These are phyloP conservation scores for Backusella luteola DNA, from an alignment of 192 early-diverging fungal species.

Conservation along the genomic window DNA sequence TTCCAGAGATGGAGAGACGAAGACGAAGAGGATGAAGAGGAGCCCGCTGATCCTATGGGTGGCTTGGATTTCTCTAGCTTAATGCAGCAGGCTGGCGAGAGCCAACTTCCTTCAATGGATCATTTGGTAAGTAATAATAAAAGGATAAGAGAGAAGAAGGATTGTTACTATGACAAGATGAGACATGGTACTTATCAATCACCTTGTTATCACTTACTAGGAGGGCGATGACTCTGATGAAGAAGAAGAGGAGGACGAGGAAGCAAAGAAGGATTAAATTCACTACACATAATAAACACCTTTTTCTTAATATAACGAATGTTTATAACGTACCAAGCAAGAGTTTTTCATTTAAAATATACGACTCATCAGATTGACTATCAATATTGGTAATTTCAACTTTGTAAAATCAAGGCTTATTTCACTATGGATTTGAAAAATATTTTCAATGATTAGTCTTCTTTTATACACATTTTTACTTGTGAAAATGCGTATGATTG, in stretches of 20 bases:
- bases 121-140: conserved; percentile 11
- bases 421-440: too few relatives aligned
- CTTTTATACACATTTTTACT: too few relatives aligned
- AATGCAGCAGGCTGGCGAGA: conserved; percentile 48
- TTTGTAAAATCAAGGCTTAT: neutral
- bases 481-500: too few relatives aligned
- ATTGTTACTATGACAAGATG: neutral
- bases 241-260: neutral
- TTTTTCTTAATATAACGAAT: neutral
- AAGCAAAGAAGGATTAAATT: neutral
- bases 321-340: neutral
- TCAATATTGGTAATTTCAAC: neutral
- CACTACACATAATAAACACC: neutral
- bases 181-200: neutral
- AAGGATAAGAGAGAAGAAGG: neutral
- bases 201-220: neutral
- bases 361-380: neutral
- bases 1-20: conserved; percentile 91
- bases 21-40: conserved; percentile 87
- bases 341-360: neutral
- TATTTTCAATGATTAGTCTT: too few relatives aligned
- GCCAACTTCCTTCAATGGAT: conserved; percentile 24
- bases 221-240: neutral
- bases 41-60: conserved; percentile 37
- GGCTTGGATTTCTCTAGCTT: conserved; percentile 62